Conservation (phyloP, 345 rosid species). For the Angophora floribunda region DNA sequence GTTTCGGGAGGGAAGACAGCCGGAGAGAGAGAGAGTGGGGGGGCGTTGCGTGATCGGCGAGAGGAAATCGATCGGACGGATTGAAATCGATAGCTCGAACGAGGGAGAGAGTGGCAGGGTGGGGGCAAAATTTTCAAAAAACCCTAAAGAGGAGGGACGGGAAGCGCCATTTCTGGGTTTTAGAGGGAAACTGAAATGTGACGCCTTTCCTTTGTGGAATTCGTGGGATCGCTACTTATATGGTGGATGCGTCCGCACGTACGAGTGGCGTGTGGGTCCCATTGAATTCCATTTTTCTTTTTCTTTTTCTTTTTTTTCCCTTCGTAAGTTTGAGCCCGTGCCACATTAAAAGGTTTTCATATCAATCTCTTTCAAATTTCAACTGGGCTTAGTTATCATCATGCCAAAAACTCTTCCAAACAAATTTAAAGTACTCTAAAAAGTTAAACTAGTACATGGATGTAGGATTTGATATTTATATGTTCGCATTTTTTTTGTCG, state of each 20-base stretch:
- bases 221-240: neutral
- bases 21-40: no score
- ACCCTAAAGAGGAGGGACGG: neutral
- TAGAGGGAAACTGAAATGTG: neutral
- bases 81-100: neutral
- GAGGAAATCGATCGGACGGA: neutral
- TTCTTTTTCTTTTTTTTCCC: neutral
- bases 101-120: neutral
- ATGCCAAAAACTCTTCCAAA: no score
- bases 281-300: neutral
- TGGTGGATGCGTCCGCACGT: neutral
- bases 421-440: no score
- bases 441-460: no score
- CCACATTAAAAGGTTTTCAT: no score
- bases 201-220: rapidly evolving
- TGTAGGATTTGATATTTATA: no score
- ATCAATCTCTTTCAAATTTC: no score
- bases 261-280: neutral
- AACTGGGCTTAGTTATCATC: no score
- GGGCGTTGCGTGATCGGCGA: neutral
- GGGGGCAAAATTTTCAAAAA: neutral
- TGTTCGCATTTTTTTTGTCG: no score
- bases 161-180: neutral
- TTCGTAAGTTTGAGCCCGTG: neutral
- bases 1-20: neutral